Base-by-base conservation (phyloP, 2,329 filamentous ascomycete genomes). In the Colletotrichum lupini region DNA sequence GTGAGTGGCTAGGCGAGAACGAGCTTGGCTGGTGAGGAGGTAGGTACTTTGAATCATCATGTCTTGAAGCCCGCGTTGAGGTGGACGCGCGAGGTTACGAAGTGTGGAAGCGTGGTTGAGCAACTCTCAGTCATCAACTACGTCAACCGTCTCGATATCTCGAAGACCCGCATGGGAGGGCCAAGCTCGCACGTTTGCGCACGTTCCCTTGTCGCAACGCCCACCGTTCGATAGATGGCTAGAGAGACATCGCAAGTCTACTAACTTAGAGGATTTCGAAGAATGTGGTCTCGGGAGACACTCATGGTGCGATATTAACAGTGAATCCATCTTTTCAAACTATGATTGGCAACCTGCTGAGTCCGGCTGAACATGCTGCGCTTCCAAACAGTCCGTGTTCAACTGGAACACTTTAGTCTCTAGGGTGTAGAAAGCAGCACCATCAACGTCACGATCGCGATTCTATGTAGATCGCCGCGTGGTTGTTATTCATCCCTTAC, bases 181-280 rank as follows among this genome's bases (percentile, higher is more conserved):
- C 9, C 49, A 49, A 65, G 30, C 16, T 22, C 62, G 62, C 52
- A 26, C 49, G 30, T 26, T 42, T 26, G 22, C 61, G 49, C 62
- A 65, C 62, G 62, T 65, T 22, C 62, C 37, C 42, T 30, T 30
- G 19, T 55, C 62, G 19, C 32, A 28, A 42, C 62, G 32, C 37
- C 62, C 30, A 65, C 24, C 62, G 62, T 65, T 42, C 62, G 52
- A 65, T 65, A 30, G 52, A 37, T 52, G 32, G 32, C 22, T 30
- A 42, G 49, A 14, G 19, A 49, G 42, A 49, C 19, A 49, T 49
- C 49, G 28, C n/a, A 49, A 5, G 46, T 11, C 60, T 55, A 19
- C 37, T 7, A 16, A 42, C 5, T 42, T 3, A 5, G 14, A 28
- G 52, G 52, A n/a, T 4, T n/a, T 24, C 11, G 9, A 6, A 22